Evolutionary conservation across 1,284 basidiomycete genomes (phyloP).

Genomic region (Erythrobasidium hasegawianum): DNA sequence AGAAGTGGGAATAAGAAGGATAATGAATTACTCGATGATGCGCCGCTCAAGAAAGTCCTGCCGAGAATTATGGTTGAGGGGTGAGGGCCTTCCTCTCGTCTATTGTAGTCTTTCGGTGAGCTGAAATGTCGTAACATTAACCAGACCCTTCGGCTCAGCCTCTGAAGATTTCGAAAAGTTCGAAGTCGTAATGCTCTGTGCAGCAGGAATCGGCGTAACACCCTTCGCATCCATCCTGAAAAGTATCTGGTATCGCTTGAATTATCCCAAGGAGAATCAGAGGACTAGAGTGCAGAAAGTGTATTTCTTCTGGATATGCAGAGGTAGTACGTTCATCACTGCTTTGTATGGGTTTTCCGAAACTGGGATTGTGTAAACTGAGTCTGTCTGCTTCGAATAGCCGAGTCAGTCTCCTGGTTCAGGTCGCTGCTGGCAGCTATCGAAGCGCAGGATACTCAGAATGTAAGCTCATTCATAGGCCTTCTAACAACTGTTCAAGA

Average conservation of each 20-base stretch:
- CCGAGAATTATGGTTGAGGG: constrained; percentile 71
- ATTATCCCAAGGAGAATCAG: constrained; percentile 54
- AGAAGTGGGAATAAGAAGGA: constrained; percentile 54
- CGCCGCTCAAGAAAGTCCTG: constrained; percentile 64
- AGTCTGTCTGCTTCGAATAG: constrained; percentile 12
- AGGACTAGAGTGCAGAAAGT: constrained; percentile 49
- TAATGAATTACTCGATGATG: constrained; percentile 51
- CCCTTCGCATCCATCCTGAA: constrained; percentile 88
- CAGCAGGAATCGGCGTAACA: constrained; percentile 80
- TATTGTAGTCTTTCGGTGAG: no score
- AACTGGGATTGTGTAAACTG: no score
- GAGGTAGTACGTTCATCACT: constrained; percentile 43
- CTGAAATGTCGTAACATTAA: no score
- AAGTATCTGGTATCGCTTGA: constrained; percentile 89
- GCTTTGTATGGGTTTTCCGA: no score
- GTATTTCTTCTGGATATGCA: constrained; percentile 48
- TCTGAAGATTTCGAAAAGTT: constrained; percentile 19
- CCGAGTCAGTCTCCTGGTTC: constrained; percentile 74
- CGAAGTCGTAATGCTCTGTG: constrained; percentile 27
- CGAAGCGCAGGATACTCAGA: constrained; percentile 78
- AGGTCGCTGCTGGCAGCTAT: constrained; percentile 85
- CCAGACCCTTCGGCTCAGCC: neutral
- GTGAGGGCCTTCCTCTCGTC: no score
- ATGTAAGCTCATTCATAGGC: no score
- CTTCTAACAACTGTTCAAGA: no score